These are phyloP conservation scores for Paramecium sexaurelia DNA, from an alignment of 73 alveolate genomes.

Conservation along the genomic window DNA sequence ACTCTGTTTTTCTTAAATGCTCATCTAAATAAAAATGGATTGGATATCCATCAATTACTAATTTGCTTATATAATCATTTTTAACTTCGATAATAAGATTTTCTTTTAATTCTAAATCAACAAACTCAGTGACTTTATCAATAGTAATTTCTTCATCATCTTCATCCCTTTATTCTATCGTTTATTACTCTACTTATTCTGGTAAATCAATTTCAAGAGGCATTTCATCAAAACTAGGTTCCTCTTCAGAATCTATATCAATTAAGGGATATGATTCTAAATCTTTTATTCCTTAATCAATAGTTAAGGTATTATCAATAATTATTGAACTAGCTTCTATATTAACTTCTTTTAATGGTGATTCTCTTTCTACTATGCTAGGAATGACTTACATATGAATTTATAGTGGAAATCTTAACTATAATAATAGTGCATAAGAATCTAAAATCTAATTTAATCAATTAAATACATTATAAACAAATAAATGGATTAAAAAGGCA, in stretches of 20 bases:
- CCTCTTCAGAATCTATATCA: constrained; percentile 42
- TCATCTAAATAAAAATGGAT: constrained; percentile 24
- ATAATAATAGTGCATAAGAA: constrained; percentile 13
- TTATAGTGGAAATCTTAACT: constrained; percentile 18
- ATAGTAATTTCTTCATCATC: constrained; percentile 46
- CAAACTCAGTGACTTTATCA: not conserved
- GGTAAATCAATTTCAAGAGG: constrained; percentile 52
- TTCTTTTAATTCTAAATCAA: constrained; percentile 32
- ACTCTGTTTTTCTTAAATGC: not conserved
- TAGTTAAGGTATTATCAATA: constrained; percentile 41
- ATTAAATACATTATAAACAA: constrained; percentile 29
- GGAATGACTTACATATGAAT: constrained; percentile 25
- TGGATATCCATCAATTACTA: constrained; percentile 33
- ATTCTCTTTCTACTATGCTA: not conserved
- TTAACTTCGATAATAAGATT: not conserved
- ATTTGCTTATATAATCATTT: constrained; percentile 21
- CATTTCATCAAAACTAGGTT: constrained; percentile 49
- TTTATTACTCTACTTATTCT: constrained; percentile 3
- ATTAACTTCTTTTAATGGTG: constrained; percentile 18
- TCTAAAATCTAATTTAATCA: not conserved
- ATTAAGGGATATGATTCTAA: not conserved
- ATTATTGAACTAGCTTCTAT: constrained; percentile 37
- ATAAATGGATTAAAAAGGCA: not conserved
- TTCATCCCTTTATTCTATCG: not conserved
- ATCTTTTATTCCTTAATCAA: constrained; percentile 16